Percentiles rank a stretch among this genome's conserved stretches.
phyloP scores from a whole-genome alignment of 2,329 filamentous ascomycete species.

The Ilyonectria mors-panacis region DNA sequence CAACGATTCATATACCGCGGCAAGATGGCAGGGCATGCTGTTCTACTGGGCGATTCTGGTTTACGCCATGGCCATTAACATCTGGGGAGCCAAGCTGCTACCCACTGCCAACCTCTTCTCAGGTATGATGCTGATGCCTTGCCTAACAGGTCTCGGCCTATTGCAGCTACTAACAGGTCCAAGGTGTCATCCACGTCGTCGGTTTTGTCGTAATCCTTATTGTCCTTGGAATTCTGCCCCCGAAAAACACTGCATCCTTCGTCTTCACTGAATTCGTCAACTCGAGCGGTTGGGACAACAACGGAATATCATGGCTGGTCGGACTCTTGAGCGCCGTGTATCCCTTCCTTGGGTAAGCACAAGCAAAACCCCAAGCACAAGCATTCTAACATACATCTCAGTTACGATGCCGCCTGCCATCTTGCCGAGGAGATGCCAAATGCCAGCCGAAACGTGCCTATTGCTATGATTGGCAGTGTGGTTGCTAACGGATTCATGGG shows the following conservation, averaged over 20 bases:
- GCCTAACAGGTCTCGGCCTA: neutral
- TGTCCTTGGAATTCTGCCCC: conserved; percentile 49
- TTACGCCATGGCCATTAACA: conserved; percentile 58
- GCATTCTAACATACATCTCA: conserved; percentile 3
- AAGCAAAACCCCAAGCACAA: neutral
- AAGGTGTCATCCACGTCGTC: conserved; percentile 45
- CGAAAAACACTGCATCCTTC: conserved; percentile 48
- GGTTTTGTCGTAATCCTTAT: conserved; percentile 49
- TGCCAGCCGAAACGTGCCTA: conserved; percentile 50
- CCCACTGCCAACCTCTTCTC: conserved; percentile 53
- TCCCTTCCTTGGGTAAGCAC: conserved; percentile 52
- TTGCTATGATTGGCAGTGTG: conserved; percentile 54
- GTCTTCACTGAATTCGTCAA: conserved; percentile 53
- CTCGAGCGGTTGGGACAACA: conserved; percentile 50
- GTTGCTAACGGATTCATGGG: conserved; percentile 62
- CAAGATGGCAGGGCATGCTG: conserved; percentile 61
- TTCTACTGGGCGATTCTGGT: conserved; percentile 62
- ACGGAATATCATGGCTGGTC: conserved; percentile 53
- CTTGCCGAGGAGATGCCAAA: conserved; percentile 53
- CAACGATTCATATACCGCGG: conserved; percentile 55
- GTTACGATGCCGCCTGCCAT: conserved; percentile 54
- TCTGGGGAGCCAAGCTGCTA: conserved; percentile 56
- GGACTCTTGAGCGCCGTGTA: conserved; percentile 52
- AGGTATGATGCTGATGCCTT: conserved; percentile 1
- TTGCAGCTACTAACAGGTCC: conserved; percentile 7